phyloP scores from a whole-genome alignment of 805 yeast genomes.

The Myxozyma monticola region DNA sequence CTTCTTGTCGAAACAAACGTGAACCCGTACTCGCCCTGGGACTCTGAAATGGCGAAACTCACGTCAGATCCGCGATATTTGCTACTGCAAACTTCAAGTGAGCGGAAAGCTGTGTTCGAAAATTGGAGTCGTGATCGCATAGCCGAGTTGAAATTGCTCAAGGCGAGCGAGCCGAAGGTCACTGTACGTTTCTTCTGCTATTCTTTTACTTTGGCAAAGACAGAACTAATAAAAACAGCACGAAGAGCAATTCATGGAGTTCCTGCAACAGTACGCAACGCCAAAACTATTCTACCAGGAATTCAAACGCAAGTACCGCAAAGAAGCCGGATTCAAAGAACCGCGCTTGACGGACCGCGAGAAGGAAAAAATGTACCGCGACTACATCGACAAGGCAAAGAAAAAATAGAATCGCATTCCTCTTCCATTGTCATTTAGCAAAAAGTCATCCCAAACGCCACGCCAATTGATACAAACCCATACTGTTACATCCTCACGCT shows the following conservation, averaged over 20 bases:
- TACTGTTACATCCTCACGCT: too few relatives aligned
- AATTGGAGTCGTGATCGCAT: constrained; percentile 44
- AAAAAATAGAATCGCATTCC: background rate
- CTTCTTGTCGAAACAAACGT: constrained; percentile 41
- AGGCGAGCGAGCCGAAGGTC: constrained; percentile 9
- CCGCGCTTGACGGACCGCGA: constrained; percentile 41
- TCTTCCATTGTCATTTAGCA: background rate
- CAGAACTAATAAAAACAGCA: constrained; percentile 10
- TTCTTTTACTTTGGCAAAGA: background rate
- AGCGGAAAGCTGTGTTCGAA: constrained; percentile 46
- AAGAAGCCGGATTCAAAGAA: constrained; percentile 33
- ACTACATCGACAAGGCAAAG: constrained; percentile 29
- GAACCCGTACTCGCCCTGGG: constrained; percentile 54
- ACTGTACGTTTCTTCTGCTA: constrained; percentile 3
- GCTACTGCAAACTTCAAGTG: constrained; percentile 39
- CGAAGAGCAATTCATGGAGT: constrained; percentile 35
- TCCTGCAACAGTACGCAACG: constrained; percentile 35
- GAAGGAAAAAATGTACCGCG: constrained; percentile 44
- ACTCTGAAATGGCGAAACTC: constrained; percentile 45
- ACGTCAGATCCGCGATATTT: constrained; percentile 47
- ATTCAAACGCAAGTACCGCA: constrained; percentile 43
- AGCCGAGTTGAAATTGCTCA: constrained; percentile 11
- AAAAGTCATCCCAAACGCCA: background rate
- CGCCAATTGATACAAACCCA: too few relatives aligned
- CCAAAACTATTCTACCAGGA: constrained; percentile 42